phyloP scores from a whole-genome alignment of 164 flowering plant genomes.

The Macadamia integrifolia region DNA sequence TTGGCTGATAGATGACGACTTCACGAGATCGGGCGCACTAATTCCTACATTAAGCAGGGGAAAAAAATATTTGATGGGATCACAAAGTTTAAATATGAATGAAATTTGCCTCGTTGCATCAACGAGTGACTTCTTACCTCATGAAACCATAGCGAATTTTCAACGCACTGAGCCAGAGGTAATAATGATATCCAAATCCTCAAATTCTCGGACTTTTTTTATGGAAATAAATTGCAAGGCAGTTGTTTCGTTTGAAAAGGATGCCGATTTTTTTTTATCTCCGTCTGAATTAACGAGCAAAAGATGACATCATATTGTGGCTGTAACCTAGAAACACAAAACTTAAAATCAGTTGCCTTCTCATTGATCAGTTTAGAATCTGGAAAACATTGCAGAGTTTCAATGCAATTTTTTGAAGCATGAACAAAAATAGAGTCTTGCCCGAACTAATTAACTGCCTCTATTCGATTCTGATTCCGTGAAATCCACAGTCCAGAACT shows the following conservation, averaged over 20 bases:
- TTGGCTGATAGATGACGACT: too few species aligned
- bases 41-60: too few species aligned
- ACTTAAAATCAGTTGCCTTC: not conserved
- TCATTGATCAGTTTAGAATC: not conserved
- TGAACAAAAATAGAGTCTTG: not conserved
- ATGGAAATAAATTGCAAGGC: constrained; percentile 26
- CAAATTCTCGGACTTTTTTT: constrained; percentile 32
- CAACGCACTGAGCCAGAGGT: not conserved
- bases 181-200: not conserved
- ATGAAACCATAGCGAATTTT: not conserved
- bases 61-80: not conserved
- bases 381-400: not conserved
- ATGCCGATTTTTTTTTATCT: not conserved
- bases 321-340: too few species aligned
- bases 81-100: not conserved
- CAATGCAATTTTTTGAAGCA: not conserved
- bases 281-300: not conserved
- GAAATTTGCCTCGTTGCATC: constrained; percentile 2
- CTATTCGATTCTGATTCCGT: too few species aligned
- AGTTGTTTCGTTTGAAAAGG: not conserved
- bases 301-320: not conserved
- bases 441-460: too few species aligned
- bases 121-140: not conserved
- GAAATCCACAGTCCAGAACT: not conserved
- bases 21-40: not conserved